These are phyloP conservation scores for Coprinopsis cinerea DNA, from an alignment of 768 basidiomycete genomes.

Conservation along the genomic window DNA sequence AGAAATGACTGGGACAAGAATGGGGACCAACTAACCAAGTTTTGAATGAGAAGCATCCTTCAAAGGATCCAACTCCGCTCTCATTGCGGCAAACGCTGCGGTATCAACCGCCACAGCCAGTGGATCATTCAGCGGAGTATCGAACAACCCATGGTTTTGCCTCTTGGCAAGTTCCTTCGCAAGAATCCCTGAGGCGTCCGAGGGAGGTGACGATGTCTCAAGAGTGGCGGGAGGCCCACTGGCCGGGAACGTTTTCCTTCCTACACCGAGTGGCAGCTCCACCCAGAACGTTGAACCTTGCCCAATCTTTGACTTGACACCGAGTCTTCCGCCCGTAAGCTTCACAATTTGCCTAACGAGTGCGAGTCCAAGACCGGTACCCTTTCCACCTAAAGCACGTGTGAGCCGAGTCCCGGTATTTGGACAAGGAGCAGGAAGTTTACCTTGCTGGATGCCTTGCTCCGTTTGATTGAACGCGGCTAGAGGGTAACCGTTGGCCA, in stretches of 20 bases:
- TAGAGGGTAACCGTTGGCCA: constrained; percentile 17
- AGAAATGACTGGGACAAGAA: too few relatives aligned
- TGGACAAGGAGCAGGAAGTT: neutral
- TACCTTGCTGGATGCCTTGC: constrained; percentile 64
- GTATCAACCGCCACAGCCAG: neutral
- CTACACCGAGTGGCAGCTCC: constrained; percentile 72
- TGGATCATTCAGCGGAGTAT: neutral
- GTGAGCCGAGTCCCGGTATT: constrained; percentile 1
- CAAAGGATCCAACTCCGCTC: neutral
- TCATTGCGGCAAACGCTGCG: neutral
- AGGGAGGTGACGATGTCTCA: neutral
- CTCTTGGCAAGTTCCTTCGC: neutral
- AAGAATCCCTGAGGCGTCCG: neutral
- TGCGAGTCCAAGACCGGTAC: constrained; percentile 70
- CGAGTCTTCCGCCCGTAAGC: constrained; percentile 65
- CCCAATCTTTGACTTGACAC: constrained; percentile 56
- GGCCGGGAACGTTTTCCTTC: constrained; percentile 39
- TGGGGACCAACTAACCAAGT: neutral
- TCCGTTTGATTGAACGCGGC: constrained; percentile 78
- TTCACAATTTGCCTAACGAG: constrained; percentile 77
- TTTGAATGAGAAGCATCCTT: neutral
- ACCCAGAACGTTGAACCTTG: constrained; percentile 89
- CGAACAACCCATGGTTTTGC: neutral
- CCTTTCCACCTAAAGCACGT: constrained; percentile 44
- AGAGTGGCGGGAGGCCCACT: constrained; percentile 10